Evolutionary conservation across 2,329 filamentous ascomycete genomes (phyloP).

Genomic region (Alternaria sp.): DNA sequence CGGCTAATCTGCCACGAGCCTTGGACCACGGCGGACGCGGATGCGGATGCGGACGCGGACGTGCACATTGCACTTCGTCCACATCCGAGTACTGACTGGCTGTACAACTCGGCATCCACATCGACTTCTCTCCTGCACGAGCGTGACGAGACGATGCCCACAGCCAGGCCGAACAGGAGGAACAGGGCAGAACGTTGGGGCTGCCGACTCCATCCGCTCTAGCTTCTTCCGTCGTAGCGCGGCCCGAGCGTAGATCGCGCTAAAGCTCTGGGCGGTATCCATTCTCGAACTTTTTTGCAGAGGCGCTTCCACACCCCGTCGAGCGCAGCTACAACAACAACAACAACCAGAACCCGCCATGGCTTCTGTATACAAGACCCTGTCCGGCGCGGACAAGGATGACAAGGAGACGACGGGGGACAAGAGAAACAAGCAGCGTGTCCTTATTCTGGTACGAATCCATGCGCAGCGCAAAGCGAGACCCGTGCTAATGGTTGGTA

Average conservation of each 20-base stretch:
- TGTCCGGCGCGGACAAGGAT: constrained; percentile 56
- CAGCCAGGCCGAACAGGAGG: constrained; percentile 12
- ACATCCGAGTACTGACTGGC: not conserved
- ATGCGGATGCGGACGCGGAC: not conserved
- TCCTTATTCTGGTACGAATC: constrained; percentile 73
- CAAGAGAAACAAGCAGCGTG: constrained; percentile 63
- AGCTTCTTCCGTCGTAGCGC: constrained; percentile 15
- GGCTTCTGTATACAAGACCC: constrained; percentile 66
- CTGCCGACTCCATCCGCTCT: constrained; percentile 7
- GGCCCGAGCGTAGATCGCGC: constrained; percentile 28
- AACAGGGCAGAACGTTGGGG: constrained; percentile 24
- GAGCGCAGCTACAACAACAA: constrained; percentile 26
- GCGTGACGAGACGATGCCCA: constrained; percentile 9
- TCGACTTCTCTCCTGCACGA: constrained; percentile 1
- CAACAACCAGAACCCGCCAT: constrained; percentile 48
- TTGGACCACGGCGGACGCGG: constrained; percentile 1
- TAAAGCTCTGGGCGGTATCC: constrained; percentile 36
- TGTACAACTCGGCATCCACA: not conserved
- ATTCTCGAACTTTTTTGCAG: constrained; percentile 38
- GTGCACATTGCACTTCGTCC: constrained; percentile 7
- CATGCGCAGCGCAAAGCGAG: constrained; percentile 5
- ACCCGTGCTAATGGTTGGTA: constrained; percentile 31
- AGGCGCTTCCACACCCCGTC: constrained; percentile 22
- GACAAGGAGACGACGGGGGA: constrained; percentile 46
- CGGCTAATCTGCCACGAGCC: constrained; percentile 26